These are phyloP conservation scores for Astragalus glycyphyllos DNA, from an alignment of 306 rosid genomes.

Conservation along the genomic window DNA sequence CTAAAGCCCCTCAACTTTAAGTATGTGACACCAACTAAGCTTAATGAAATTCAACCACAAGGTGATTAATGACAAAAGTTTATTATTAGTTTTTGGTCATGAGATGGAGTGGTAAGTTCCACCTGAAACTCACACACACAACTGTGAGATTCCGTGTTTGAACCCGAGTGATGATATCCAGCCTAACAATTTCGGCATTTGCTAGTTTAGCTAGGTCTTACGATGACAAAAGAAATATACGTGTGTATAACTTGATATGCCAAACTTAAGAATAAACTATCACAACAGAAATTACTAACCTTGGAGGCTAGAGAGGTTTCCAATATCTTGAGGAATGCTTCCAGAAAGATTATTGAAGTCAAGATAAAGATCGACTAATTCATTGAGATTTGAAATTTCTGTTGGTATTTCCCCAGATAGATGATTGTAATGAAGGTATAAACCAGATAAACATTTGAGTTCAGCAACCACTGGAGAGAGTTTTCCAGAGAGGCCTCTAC, in stretches of 20 bases:
- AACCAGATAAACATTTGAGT: constrained; percentile 76
- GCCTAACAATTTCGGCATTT: no score
- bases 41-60: no score
- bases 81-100: no score
- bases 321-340: constrained; percentile 64
- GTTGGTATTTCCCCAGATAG: constrained; percentile 76
- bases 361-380: constrained; percentile 79
- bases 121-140: no score
- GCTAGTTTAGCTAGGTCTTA: no score
- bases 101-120: no score
- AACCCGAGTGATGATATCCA: no score
- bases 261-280: not conserved
- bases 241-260: not conserved
- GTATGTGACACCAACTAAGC: no score
- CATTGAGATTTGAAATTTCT: constrained; percentile 69
- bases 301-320: constrained; percentile 67
- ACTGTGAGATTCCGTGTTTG: no score
- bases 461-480: constrained; percentile 73
- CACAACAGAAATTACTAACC: constrained; percentile 48
- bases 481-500: constrained; percentile 74
- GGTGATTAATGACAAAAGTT: no score
- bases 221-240: no score
- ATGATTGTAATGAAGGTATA: constrained; percentile 73
- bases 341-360: constrained; percentile 73
- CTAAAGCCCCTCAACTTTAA: no score